These are phyloP conservation scores for Chlorella sp. DNA, from an alignment of 139 green algal species.

Conservation along the genomic window DNA sequence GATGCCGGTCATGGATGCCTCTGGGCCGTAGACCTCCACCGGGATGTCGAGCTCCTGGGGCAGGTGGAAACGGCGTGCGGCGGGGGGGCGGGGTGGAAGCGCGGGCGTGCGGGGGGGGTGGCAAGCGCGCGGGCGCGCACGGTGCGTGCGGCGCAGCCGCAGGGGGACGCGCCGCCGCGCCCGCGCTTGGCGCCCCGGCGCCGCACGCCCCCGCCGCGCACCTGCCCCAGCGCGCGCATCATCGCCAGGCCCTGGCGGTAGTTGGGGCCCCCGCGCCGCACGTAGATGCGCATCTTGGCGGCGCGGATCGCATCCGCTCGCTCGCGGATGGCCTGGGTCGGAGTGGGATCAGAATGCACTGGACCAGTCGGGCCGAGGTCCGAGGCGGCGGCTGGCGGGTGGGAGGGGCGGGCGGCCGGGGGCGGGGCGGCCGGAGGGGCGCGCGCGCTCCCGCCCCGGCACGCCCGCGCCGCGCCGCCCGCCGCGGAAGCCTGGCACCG, in stretches of 20 bases:
- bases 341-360: too few relatives aligned
- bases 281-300: constrained; percentile 82
- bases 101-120: background rate
- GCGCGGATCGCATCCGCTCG: constrained; percentile 56
- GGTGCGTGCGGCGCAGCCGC: background rate
- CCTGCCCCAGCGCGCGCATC: constrained; percentile 73
- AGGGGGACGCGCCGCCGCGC: background rate
- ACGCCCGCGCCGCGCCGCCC: too few relatives aligned
- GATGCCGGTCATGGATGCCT: constrained; percentile 91
- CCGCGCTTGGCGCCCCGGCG: too few relatives aligned
- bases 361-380: background rate
- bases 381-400: background rate
- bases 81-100: background rate
- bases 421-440: background rate
- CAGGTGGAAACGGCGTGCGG: too few relatives aligned
- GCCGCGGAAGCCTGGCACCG: background rate
- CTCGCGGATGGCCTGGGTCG: constrained; percentile 43
- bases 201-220: constrained; percentile 29
- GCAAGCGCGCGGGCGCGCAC: too few relatives aligned
- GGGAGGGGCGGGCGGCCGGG: background rate
- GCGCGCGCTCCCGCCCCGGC: too few relatives aligned
- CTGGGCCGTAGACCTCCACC: constrained; percentile 77
- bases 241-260: constrained; percentile 79
- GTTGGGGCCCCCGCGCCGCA: constrained; percentile 90
- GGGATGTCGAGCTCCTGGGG: too few relatives aligned